phyloP scores from a whole-genome alignment of 495 filamentous ascomycete species.

The Aspergillus ellipticus region DNA sequence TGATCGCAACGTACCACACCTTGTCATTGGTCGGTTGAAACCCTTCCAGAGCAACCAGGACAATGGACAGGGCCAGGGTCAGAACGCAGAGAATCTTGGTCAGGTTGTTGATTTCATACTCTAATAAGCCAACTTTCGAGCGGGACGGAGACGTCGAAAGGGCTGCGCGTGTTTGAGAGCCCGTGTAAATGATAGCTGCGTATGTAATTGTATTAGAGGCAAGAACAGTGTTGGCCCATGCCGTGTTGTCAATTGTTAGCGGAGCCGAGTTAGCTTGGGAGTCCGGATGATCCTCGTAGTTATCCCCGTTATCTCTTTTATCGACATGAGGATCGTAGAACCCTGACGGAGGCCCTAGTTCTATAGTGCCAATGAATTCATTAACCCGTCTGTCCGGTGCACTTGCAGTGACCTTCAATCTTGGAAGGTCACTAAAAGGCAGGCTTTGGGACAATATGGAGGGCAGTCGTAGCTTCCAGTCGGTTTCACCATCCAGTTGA shows the following conservation, averaged over 20 bases:
- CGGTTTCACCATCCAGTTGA: conserved; percentile 96
- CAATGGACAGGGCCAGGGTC: conserved; percentile 78
- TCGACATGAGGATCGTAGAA: conserved; percentile 44
- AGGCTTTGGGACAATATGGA: conserved; percentile 78
- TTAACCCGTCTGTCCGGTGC: conserved; percentile 90
- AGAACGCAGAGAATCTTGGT: conserved; percentile 93
- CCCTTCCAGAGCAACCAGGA: conserved; percentile 84
- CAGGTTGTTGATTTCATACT: conserved; percentile 96
- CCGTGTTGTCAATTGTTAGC: conserved; percentile 93
- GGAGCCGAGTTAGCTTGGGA: conserved; percentile 54
- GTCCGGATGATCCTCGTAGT: conserved; percentile 23
- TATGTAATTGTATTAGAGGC: conserved; percentile 85
- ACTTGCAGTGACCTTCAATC: conserved; percentile 74
- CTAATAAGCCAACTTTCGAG: conserved; percentile 87
- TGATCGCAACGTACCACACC: conserved; percentile 89
- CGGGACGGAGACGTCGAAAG: conserved; percentile 87
- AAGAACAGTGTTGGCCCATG: conserved; percentile 97
- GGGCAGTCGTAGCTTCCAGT: conserved; percentile 94
- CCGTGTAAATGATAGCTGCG: conserved; percentile 90
- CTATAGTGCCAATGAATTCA: conserved; percentile 84
- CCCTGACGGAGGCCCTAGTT: conserved; percentile 46
- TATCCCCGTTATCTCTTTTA: conserved; percentile 25
- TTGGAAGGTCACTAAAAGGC: conserved; percentile 61
- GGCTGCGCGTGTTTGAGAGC: conserved; percentile 88
- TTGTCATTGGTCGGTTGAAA: conserved; percentile 64